Evolutionary conservation across 257 asterid genomes (phyloP).

Genomic region (Ehretia macrophylla): DNA sequence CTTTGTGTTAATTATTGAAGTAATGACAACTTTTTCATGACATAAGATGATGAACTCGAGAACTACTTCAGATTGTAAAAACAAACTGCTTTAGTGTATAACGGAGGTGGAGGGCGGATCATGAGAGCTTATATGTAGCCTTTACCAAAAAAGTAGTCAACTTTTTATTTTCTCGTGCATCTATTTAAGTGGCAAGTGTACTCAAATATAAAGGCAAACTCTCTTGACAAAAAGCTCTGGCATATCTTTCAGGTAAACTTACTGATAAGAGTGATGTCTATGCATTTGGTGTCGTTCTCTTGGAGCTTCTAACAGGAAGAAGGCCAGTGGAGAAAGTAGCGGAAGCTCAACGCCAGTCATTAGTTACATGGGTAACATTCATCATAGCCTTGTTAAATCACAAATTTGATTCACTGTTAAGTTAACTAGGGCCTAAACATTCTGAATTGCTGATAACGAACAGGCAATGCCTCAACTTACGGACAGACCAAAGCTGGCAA

Average conservation of each 20-base stretch:
- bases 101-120: too few species aligned
- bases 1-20: too few species aligned
- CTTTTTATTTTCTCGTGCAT: too few species aligned
- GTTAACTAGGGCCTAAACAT: background rate
- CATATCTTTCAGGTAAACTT: slow-evolving; percentile 58
- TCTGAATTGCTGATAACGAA: slow-evolving; percentile 3
- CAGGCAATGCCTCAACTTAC: slow-evolving; percentile 99
- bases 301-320: slow-evolving; percentile 86
- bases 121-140: too few species aligned
- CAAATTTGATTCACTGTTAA: background rate
- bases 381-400: background rate
- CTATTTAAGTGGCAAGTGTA: too few species aligned
- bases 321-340: slow-evolving; percentile 72
- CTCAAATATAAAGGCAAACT: too few species aligned
- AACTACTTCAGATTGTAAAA: too few species aligned
- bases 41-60: too few species aligned
- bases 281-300: slow-evolving; percentile 83
- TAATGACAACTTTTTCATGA: too few species aligned
- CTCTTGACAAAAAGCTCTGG: background rate
- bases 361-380: slow-evolving; percentile 73
- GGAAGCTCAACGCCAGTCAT: slow-evolving; percentile 70
- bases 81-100: too few species aligned
- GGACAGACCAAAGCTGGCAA: slow-evolving; percentile 86
- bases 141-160: too few species aligned
- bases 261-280: slow-evolving; percentile 95